These are phyloP conservation scores for Cairneyella variabilis DNA, from an alignment of 495 filamentous ascomycete species.

Conservation along the genomic window DNA sequence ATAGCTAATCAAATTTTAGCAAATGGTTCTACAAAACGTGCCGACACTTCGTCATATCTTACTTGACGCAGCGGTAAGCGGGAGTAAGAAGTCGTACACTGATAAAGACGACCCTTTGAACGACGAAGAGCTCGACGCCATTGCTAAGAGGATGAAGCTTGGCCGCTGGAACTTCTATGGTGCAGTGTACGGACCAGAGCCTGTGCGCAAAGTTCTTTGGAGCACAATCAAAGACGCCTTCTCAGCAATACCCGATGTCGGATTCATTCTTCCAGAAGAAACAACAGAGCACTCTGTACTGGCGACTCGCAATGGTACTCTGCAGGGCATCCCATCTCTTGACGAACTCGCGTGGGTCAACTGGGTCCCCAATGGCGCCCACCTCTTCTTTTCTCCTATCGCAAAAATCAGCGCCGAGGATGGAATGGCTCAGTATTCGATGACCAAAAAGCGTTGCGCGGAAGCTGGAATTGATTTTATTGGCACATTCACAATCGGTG, in stretches of 20 bases:
- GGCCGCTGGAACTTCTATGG: constrained; percentile 55
- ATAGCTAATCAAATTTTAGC: constrained; percentile 2
- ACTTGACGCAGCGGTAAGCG: constrained; percentile 41
- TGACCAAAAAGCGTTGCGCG: constrained; percentile 34
- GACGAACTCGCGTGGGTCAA: too few species aligned
- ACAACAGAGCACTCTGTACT: constrained; percentile 36
- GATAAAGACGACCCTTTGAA: constrained; percentile 34
- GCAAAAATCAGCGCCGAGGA: constrained; percentile 48
- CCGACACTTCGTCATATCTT: constrained; percentile 45
- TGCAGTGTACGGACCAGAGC: constrained; percentile 44
- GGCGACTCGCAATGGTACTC: constrained; percentile 33
- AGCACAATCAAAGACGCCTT: constrained; percentile 44
- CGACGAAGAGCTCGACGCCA: constrained; percentile 31
- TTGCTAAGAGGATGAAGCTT: constrained; percentile 32
- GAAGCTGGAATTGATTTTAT: constrained; percentile 49
- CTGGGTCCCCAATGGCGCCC: too few species aligned
- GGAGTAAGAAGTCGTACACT: constrained; percentile 31
- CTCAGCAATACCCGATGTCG: constrained; percentile 36
- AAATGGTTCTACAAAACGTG: constrained; percentile 48
- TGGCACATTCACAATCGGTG: constrained; percentile 45
- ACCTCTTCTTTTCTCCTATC: too few species aligned
- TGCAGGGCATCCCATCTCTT: constrained; percentile 47
- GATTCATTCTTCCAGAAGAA: constrained; percentile 40
- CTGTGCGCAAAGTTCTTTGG: constrained; percentile 40
- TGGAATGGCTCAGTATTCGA: constrained; percentile 40